phyloP scores from a whole-genome alignment of 1,284 basidiomycete genomes.

The Moesziomyces parantarcticus region DNA sequence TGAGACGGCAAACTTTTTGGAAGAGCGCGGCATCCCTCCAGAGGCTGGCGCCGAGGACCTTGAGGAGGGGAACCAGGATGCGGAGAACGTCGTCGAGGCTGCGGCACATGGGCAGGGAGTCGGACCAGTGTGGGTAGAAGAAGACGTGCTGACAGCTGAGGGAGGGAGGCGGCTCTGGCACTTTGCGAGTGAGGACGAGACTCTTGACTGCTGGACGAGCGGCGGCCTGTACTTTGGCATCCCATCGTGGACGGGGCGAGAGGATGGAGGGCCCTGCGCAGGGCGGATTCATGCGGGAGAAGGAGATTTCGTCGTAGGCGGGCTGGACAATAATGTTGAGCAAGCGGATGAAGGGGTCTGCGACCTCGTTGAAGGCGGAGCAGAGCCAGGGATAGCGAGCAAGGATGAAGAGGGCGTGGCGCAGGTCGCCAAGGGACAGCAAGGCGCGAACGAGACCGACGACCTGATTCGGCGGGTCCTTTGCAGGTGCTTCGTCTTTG shows the following conservation, averaged over 20 bases:
- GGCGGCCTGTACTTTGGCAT: conserved; percentile 33
- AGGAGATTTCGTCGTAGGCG: conserved; percentile 52
- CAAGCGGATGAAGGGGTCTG: conserved; percentile 74
- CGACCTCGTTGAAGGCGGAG: conserved; percentile 80
- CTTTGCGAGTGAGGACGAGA: conserved; percentile 48
- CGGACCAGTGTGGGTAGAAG: conserved; percentile 60
- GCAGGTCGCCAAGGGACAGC: conserved; percentile 84
- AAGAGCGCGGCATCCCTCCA: conserved; percentile 45
- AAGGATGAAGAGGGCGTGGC: conserved; percentile 81
- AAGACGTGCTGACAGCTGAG: conserved; percentile 49
- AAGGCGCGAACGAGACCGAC: conserved; percentile 82
- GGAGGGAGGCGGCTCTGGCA: conserved; percentile 57
- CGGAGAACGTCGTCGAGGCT: conserved; percentile 41
- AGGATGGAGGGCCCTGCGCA: conserved; percentile 69
- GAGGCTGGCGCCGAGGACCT: conserved; percentile 57
- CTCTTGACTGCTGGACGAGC: conserved; percentile 19
- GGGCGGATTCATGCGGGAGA: conserved; percentile 74
- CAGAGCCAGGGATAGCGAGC: conserved; percentile 87
- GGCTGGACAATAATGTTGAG: conserved; percentile 59
- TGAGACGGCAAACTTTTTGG: conserved; percentile 60
- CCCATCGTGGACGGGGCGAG: conserved; percentile 63
- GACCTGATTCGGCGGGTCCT: conserved; percentile 80
- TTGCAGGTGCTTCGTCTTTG: conserved; percentile 70
- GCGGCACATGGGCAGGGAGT: conserved; percentile 40
- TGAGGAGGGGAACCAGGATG: conserved; percentile 58